A percentile compares a stretch with the other conserved stretches of the same genome.
phyloP scores from a whole-genome alignment of 768 basidiomycete genomes.

The Boletales sp. region DNA sequence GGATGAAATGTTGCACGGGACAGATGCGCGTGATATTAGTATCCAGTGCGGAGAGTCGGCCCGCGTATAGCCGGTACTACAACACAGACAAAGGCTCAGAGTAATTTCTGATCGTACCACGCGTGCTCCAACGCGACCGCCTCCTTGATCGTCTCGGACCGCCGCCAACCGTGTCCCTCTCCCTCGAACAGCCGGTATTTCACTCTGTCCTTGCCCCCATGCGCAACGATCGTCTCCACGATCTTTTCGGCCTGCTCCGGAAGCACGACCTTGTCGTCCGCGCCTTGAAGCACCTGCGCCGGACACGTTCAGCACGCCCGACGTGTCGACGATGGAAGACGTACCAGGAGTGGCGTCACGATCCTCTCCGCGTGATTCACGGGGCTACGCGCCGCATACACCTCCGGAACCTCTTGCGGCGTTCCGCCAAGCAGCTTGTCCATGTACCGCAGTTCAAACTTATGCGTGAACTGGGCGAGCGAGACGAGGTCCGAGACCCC shows the following conservation, averaged over 20 bases:
- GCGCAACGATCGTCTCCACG: slow-evolving; percentile 22
- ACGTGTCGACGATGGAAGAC: no score
- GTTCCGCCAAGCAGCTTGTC: slow-evolving; percentile 64
- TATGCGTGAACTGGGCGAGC: slow-evolving; percentile 66
- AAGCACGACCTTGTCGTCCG: slow-evolving; percentile 60
- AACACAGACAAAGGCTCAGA: neutral
- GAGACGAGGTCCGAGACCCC: slow-evolving; percentile 55
- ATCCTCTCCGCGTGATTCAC: slow-evolving; percentile 61
- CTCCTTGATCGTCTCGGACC: slow-evolving; percentile 32
- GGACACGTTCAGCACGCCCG: slow-evolving; percentile 6
- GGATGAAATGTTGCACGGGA: no score
- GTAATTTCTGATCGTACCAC: slow-evolving; percentile 31
- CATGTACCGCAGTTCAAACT: slow-evolving; percentile 61
- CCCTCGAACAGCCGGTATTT: slow-evolving; percentile 41
- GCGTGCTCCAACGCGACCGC: slow-evolving; percentile 33
- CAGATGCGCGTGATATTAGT: slow-evolving; percentile 20
- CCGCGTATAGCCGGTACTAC: no score
- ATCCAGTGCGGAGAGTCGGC: slow-evolving; percentile 44
- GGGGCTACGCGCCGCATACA: slow-evolving; percentile 61
- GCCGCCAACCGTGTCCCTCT: slow-evolving; percentile 43
- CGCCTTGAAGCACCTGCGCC: slow-evolving; percentile 65
- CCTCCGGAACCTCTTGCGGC: slow-evolving; percentile 46
- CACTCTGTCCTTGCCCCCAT: slow-evolving; percentile 23
- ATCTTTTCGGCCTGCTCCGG: slow-evolving; percentile 52
- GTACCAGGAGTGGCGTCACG: slow-evolving; percentile 57